phyloP scores from a whole-genome alignment of 2,329 filamentous ascomycete species.

The Orbilia brochopaga region DNA sequence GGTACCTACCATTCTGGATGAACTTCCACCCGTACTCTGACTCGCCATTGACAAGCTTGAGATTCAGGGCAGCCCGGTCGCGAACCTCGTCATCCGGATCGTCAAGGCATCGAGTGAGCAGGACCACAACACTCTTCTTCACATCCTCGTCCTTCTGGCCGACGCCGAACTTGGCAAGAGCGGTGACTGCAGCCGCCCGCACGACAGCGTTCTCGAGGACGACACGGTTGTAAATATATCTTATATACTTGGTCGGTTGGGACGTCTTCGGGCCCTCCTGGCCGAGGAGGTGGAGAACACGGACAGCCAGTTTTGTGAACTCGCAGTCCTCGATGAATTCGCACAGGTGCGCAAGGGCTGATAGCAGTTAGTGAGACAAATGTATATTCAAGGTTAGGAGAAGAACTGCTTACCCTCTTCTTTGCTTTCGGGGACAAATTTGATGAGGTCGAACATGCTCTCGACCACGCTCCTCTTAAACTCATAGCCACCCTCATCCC shows the following conservation, averaged over 20 bases:
- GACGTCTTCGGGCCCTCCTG: conserved; percentile 93
- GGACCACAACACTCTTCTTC: conserved; percentile 90
- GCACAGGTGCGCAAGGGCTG: conserved; percentile 88
- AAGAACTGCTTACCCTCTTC: conserved; percentile 64
- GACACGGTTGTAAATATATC: conserved; percentile 98
- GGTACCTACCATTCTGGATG: conserved; percentile 79
- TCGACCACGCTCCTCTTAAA: conserved; percentile 98
- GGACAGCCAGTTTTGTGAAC: conserved; percentile 95
- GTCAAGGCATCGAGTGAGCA: conserved; percentile 90
- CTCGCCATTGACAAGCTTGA: conserved; percentile 89
- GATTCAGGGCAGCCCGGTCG: conserved; percentile 89
- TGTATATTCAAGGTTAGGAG: too few species aligned
- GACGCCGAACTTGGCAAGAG: conserved; percentile 94
- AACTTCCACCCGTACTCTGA: conserved; percentile 85
- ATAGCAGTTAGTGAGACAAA: conserved; percentile 54
- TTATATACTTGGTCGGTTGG: conserved; percentile 97
- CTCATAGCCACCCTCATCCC: conserved; percentile 96
- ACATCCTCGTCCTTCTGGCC: conserved; percentile 91
- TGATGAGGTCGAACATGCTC: conserved; percentile 99
- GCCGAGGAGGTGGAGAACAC: conserved; percentile 91
- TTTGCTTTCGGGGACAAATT: conserved; percentile 89
- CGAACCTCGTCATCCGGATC: conserved; percentile 97
- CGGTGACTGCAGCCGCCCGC: conserved; percentile 90
- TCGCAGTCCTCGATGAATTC: conserved; percentile 99
- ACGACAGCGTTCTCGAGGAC: conserved; percentile 97